Base-by-base conservation (phyloP, 306 rosid species). In the Glycyrrhiza uralensis region DNA sequence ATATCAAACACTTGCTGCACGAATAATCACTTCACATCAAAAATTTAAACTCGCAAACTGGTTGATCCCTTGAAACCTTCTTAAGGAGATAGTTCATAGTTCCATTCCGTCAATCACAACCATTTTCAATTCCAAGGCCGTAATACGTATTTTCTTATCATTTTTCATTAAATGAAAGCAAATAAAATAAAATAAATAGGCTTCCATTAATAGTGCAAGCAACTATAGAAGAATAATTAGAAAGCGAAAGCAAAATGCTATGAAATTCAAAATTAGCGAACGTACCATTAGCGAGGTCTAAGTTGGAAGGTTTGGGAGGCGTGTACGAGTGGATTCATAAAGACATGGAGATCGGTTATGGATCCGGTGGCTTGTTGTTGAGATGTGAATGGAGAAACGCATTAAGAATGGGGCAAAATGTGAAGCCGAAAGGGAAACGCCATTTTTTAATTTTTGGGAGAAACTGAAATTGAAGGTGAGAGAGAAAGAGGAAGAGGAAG, bases 271-370 rank as follows among this genome's bases (percentile, higher is more conserved):
- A 20, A 19, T 23, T 66, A 10, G 57, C 17, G 15, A 66, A 92
- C 66, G 12, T 70, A 90, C 98, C 98, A 92, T 92, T 72, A 20
- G 28, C 10, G 77, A 68, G 79, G 45, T 70, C 56, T 66, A 63
- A 68, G 84, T 55, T 76, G 46, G 81, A 80, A 62, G 56, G 26
- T 51, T 50, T 74, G 68, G 22, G 78, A 47, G 10, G 8, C 6
- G 18, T 50, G 22, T 63, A 56, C 32, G 30, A 55, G 64, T 69
- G 28, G 20, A 75, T 44, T 89, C 92, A 71, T 66, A 72, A 68
- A 79, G 76, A 14, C 42, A 45, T 65, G 66, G 14, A 18, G 10
- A 72, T 47, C 39, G 66, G 64, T 76, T 72, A 66, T 73, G 81
- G 51, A 69, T 62, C 66, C 18, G 51, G 41, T 71, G 45, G 56